These are phyloP conservation scores for Aspergillus ruber DNA, from an alignment of 2,329 filamentous ascomycete genomes.

Conservation along the genomic window DNA sequence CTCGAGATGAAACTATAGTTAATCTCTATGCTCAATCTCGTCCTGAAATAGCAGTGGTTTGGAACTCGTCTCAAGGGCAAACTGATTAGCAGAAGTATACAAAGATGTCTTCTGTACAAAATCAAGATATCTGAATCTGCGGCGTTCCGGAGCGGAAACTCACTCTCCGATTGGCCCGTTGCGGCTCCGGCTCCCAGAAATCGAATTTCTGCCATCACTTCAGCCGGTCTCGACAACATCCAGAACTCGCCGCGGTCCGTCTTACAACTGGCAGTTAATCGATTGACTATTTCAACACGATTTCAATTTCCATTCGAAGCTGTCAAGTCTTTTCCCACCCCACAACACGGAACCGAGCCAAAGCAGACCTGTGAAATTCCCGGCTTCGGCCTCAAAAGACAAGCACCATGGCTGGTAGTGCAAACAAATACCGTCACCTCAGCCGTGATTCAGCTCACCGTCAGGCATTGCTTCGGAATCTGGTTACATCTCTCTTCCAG, in stretches of 20 bases:
- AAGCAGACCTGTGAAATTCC: conserved; percentile 1
- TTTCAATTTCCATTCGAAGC: no score
- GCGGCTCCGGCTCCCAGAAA: conserved; percentile 10
- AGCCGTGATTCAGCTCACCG: conserved; percentile 80
- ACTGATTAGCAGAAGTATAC: neutral
- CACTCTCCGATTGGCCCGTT: conserved; percentile 29
- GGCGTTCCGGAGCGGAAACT: conserved; percentile 14
- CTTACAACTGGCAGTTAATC: neutral
- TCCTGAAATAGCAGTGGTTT: no score
- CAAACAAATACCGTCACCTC: conserved; percentile 82
- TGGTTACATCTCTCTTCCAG: conserved; percentile 89
- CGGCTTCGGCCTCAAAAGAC: neutral
- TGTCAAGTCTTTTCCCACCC: no score
- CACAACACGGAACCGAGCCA: neutral
- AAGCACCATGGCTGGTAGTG: conserved; percentile 70
- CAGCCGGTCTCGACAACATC: neutral
- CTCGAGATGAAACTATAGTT: no score
- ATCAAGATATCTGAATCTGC: neutral
- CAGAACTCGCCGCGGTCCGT: neutral
- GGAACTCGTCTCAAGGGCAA: no score
- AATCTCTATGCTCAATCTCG: no score
- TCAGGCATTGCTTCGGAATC: conserved; percentile 85
- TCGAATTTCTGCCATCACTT: conserved; percentile 25
- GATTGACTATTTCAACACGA: neutral
- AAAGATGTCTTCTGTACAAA: neutral